Percentiles rank a stretch among this genome's conserved stretches.
These are phyloP conservation scores for Ophiocordyceps camponoti-rufipedis DNA, from an alignment of 2,329 filamentous ascomycete genomes.

Conservation along the genomic window DNA sequence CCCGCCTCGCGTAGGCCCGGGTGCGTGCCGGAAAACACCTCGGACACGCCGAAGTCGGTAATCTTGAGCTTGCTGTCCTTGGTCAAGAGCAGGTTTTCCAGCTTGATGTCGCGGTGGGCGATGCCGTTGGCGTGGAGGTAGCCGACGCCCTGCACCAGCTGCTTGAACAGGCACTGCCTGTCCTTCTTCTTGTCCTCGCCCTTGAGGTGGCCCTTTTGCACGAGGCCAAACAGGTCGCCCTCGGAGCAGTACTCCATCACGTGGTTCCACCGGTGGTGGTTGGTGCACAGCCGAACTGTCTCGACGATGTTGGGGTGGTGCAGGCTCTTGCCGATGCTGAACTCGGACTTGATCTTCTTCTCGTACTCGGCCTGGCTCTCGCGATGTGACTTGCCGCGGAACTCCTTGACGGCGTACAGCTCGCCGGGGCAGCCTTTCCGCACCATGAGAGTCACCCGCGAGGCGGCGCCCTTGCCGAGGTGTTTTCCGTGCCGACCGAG, in stretches of 20 bases:
- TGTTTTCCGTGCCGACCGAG: slow-evolving; percentile 56
- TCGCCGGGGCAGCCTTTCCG: slow-evolving; percentile 47
- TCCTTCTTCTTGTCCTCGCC: slow-evolving; percentile 47
- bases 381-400: slow-evolving; percentile 50
- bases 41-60: slow-evolving; percentile 78
- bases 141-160: slow-evolving; percentile 62
- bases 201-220: slow-evolving; percentile 52
- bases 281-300: slow-evolving; percentile 57
- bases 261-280: slow-evolving; percentile 66
- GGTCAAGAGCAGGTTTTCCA: slow-evolving; percentile 69
- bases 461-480: slow-evolving; percentile 67
- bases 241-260: slow-evolving; percentile 85
- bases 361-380: slow-evolving; percentile 62
- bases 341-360: slow-evolving; percentile 84
- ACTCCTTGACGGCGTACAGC: slow-evolving; percentile 75
- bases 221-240: slow-evolving; percentile 61
- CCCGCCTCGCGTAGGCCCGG: slow-evolving; percentile 57
- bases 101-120: slow-evolving; percentile 79
- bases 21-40: slow-evolving; percentile 69
- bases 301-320: slow-evolving; percentile 79
- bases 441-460: slow-evolving; percentile 65
- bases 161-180: slow-evolving; percentile 75
- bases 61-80: slow-evolving; percentile 74
- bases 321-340: slow-evolving; percentile 67
- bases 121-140: slow-evolving; percentile 74